Conservation (phyloP, 2,329 filamentous ascomycete genomes). For the Neofusicoccum laricinum region DNA sequence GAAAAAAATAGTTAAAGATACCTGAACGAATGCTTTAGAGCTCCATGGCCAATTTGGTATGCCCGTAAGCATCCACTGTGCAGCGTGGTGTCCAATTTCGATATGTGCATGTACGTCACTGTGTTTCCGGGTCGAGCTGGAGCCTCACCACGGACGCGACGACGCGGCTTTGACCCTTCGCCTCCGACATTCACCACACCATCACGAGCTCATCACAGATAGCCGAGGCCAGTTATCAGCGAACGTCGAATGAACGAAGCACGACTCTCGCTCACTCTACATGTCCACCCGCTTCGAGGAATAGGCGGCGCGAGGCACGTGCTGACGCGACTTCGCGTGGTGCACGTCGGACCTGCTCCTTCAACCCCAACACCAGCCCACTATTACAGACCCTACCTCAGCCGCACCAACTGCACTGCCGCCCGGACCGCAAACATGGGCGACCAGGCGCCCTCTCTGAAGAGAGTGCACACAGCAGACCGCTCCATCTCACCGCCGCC, state of each 20-base stretch:
- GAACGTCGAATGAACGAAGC: background rate
- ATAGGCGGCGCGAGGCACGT: slow-evolving; percentile 25
- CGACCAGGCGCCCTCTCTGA: slow-evolving; percentile 20
- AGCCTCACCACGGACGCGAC: too few relatives aligned
- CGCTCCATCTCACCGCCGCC: slow-evolving; percentile 57
- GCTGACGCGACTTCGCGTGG: slow-evolving; percentile 29
- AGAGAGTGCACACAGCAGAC: slow-evolving; percentile 39
- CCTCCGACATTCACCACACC: background rate
- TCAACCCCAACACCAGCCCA: background rate
- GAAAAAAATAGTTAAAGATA: too few relatives aligned
- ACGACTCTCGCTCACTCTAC: background rate
- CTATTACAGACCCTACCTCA: background rate
- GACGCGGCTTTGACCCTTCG: background rate
- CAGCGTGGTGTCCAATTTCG: too few relatives aligned
- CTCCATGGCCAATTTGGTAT: too few relatives aligned
- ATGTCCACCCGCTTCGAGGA: background rate
- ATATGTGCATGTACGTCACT: too few relatives aligned
- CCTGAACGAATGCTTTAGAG: too few relatives aligned
- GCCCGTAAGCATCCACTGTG: too few relatives aligned
- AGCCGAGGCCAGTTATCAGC: background rate
- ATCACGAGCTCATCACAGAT: background rate
- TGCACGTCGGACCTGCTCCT: background rate
- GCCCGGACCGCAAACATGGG: background rate
- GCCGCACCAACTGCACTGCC: background rate
- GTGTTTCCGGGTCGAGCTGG: too few relatives aligned